Conservation (phyloP, 495 filamentous ascomycete genomes). For the Hypoxylon subgilvum region DNA sequence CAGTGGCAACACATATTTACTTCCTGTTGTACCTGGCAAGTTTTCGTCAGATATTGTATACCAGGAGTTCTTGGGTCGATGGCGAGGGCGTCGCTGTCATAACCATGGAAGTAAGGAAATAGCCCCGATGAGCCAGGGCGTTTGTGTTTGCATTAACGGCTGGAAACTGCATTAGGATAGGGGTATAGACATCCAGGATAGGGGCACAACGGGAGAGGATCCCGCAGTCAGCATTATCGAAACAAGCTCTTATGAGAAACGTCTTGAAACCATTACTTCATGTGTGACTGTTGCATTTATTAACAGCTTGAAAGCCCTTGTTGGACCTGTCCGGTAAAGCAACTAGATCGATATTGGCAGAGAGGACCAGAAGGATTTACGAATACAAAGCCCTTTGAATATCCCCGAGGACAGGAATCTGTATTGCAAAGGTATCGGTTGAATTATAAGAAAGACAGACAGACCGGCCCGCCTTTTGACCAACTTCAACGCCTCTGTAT, state of each 20-base stretch:
- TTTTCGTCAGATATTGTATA: conserved; percentile 59
- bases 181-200: conserved; percentile 3
- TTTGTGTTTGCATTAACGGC: background rate
- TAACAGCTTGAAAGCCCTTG: background rate
- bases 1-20: conserved; percentile 66
- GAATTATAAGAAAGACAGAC: conserved; percentile 10
- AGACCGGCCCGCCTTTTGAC: conserved; percentile 1
- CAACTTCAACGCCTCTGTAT: background rate
- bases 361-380: conserved; percentile 6
- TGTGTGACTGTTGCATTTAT: background rate
- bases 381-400: conserved; percentile 19
- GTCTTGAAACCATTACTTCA: background rate
- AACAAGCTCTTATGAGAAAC: background rate
- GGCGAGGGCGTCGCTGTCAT: conserved; percentile 57
- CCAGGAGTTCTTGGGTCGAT: conserved; percentile 65
- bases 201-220: background rate
- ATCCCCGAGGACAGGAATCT: background rate
- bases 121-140: background rate
- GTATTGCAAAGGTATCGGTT: background rate
- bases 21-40: conserved; percentile 69
- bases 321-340: background rate
- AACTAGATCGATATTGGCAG: background rate
- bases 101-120: conserved; percentile 41
- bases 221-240: background rate
- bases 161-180: background rate